These are phyloP conservation scores for Diaporthe nobilis DNA, from an alignment of 2,329 filamentous ascomycete species.

Conservation along the genomic window DNA sequence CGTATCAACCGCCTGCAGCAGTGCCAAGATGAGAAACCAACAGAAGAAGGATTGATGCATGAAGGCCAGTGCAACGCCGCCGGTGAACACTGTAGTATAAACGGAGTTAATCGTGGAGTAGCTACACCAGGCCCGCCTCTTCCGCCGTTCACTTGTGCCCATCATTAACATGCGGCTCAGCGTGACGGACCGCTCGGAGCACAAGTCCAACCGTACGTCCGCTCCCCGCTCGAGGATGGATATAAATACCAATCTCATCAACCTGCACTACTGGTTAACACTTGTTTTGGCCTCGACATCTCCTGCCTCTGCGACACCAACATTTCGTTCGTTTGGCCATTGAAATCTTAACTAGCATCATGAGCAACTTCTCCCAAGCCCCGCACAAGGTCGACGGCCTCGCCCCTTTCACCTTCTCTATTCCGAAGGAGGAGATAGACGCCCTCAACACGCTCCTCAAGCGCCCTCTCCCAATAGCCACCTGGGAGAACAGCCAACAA, in stretches of 20 bases:
- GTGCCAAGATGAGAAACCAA: background rate
- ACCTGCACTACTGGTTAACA: background rate
- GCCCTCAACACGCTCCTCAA: slow-evolving; percentile 14
- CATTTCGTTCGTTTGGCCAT: background rate
- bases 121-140: background rate
- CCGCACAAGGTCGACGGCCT: slow-evolving; percentile 11
- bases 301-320: too few relatives aligned
- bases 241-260: background rate
- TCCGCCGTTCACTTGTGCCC: background rate
- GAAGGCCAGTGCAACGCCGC: background rate
- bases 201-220: slow-evolving; percentile 15
- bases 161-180: background rate
- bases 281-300: background rate
- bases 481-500: slow-evolving; percentile 6
- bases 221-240: background rate
- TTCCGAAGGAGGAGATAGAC: slow-evolving; percentile 21
- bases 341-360: background rate
- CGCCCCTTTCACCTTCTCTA: slow-evolving; percentile 1
- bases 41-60: background rate
- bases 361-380: slow-evolving; percentile 25
- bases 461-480: slow-evolving; percentile 13
- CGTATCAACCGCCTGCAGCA: background rate
- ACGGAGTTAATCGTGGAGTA: background rate
- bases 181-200: slow-evolving; percentile 22
- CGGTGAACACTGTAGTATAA: background rate